A percentile compares a stretch with the other conserved stretches of the same genome.
These are phyloP conservation scores for Epichloe coenophiala DNA, from an alignment of 2,329 filamentous ascomycete species.

Conservation along the genomic window DNA sequence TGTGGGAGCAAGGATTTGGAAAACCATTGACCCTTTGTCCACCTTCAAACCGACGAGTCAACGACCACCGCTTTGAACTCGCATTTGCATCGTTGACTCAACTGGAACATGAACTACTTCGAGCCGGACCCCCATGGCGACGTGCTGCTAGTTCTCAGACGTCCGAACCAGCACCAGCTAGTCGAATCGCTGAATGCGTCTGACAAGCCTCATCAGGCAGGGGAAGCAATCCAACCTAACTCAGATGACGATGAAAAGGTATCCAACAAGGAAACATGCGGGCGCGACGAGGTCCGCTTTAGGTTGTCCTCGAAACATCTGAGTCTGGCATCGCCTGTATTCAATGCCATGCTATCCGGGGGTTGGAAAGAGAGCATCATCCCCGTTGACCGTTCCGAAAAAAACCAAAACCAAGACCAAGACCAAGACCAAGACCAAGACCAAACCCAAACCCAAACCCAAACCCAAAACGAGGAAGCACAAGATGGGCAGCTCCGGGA, in stretches of 20 bases:
- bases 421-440: too few species aligned
- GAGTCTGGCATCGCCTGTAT: conserved; percentile 16
- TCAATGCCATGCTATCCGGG: conserved; percentile 6
- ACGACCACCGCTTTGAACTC: too few species aligned
- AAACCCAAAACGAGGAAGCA: not conserved
- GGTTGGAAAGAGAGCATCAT: conserved; percentile 11
- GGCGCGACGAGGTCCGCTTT: not conserved
- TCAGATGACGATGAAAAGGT: not conserved
- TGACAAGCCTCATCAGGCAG: not conserved
- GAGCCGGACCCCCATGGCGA: conserved; percentile 1
- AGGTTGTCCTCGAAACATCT: conserved; percentile 22
- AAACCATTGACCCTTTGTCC: too few species aligned
- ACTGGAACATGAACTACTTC: not conserved
- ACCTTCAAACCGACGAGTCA: too few species aligned
- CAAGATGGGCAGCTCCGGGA: not conserved
- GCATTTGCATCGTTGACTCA: too few species aligned
- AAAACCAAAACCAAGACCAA: not conserved
- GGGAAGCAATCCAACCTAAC: not conserved
- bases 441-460: too few species aligned
- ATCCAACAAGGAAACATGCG: not conserved
- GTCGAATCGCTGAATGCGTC: not conserved
- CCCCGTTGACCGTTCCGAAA: not conserved
- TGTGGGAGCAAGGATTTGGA: too few species aligned
- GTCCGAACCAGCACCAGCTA: not conserved
- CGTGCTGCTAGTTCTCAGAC: not conserved